A percentile compares a stretch with the other conserved stretches of the same genome.
phyloP scores from a whole-genome alignment of 495 filamentous ascomycete species.

The Podospora sp. region DNA sequence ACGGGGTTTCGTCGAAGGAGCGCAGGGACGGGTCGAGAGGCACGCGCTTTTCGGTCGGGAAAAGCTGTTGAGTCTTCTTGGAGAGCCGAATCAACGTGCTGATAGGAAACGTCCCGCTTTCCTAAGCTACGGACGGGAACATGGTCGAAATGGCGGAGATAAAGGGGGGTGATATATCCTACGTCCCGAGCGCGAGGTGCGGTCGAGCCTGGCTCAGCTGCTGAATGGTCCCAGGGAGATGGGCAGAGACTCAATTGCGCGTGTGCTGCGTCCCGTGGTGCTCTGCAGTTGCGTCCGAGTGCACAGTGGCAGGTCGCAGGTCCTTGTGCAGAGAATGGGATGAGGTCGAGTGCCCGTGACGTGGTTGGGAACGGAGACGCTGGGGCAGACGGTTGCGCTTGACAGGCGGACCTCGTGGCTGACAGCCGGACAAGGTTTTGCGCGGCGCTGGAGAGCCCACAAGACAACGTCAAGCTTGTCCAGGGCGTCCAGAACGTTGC shows the following conservation, averaged over 20 bases:
- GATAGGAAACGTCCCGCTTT: constrained; percentile 24
- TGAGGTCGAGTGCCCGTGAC: background rate
- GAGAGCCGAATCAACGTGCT: background rate
- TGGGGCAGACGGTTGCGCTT: background rate
- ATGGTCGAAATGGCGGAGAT: background rate
- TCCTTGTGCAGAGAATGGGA: background rate
- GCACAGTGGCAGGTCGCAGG: background rate
- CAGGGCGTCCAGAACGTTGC: background rate
- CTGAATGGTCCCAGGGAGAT: background rate
- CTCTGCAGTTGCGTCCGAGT: background rate
- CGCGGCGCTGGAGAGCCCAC: constrained; percentile 3
- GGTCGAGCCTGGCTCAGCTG: background rate
- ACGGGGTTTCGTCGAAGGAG: background rate
- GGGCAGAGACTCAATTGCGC: background rate
- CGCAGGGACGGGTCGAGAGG: constrained; percentile 3
- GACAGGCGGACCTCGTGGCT: background rate
- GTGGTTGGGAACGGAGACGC: background rate
- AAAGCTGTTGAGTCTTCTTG: background rate
- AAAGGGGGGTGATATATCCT: background rate
- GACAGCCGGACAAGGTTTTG: background rate
- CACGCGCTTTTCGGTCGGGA: background rate
- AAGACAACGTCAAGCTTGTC: constrained; percentile 11
- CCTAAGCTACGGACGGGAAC: constrained; percentile 9
- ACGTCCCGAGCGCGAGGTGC: background rate
- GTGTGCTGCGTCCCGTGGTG: background rate